Conservation (phyloP, 306 rosid genomes). For the Ormosia emarginata region DNA sequence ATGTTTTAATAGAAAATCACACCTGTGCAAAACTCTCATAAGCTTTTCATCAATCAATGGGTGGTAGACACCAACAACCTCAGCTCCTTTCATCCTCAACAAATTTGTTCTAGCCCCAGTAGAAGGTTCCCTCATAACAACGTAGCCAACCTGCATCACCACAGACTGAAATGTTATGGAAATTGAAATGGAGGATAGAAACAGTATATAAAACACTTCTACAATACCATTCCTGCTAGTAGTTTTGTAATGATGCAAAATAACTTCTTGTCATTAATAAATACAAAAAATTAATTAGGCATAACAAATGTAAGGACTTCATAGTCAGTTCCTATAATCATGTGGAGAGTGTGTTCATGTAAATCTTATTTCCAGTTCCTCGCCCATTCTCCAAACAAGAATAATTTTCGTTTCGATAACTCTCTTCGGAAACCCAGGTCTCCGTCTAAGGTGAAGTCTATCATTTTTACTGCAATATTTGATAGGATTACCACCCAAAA, state of each 20-base stretch:
- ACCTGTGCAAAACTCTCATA: constrained; percentile 68
- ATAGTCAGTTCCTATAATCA: neutral
- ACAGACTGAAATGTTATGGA: neutral
- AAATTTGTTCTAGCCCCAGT: constrained; percentile 59
- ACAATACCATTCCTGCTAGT: neutral
- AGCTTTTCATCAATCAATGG: constrained; percentile 77
- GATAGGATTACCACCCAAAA: neutral
- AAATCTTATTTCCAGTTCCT: neutral
- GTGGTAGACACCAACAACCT: constrained; percentile 83
- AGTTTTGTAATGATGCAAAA: neutral
- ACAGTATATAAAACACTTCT: neutral
- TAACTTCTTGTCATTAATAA: neutral
- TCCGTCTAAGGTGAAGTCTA: neutral
- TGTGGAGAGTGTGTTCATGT: neutral
- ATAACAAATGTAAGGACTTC: neutral
- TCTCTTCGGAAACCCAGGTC: neutral
- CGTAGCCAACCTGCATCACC: constrained; percentile 76
- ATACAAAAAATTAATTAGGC: neutral
- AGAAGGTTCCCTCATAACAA: constrained; percentile 75
- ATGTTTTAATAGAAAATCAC: constrained; percentile 14
- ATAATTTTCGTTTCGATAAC: neutral
- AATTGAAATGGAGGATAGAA: neutral
- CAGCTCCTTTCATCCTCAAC: constrained; percentile 78
- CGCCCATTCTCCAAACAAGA: neutral
- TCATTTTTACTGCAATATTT: no score